Conservation (phyloP, 2,329 filamentous ascomycete genomes). For the Rachicladosporium sp. region DNA sequence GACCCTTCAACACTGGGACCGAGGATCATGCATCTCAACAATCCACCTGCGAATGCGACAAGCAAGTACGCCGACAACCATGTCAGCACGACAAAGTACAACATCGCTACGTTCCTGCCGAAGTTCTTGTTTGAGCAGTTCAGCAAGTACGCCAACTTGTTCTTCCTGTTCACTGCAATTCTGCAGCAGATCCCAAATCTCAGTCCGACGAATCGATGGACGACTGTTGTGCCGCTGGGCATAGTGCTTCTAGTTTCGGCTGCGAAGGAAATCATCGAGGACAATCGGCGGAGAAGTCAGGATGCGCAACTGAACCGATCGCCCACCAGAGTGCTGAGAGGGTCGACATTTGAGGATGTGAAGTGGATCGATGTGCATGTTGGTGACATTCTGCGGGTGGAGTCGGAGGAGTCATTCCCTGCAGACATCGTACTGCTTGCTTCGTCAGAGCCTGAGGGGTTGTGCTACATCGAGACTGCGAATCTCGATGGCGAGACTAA, state of each 20-base stretch:
- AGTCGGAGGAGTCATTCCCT: conserved; percentile 90
- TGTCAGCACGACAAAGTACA: conserved; percentile 96
- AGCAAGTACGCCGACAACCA: conserved; percentile 96
- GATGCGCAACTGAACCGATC: conserved; percentile 82
- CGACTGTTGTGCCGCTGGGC: conserved; percentile 85
- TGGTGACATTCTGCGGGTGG: conserved; percentile 82
- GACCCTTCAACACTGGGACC: conserved; percentile 88
- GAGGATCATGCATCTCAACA: conserved; percentile 89
- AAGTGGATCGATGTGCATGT: conserved; percentile 92
- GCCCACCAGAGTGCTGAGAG: conserved; percentile 69
- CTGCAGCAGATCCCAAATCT: conserved; percentile 92
- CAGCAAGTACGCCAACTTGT: conserved; percentile 97
- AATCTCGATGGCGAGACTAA: conserved; percentile 98
- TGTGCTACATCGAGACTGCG: conserved; percentile 97
- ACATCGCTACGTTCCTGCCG: conserved; percentile 78
- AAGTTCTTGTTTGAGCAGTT: conserved; percentile 98
- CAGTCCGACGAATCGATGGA: conserved; percentile 89
- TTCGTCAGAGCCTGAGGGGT: conserved; percentile 89
- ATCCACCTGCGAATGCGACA: conserved; percentile 75
- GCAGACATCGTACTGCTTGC: conserved; percentile 86
- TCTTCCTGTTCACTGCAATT: conserved; percentile 94
- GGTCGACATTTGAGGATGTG: conserved; percentile 70
- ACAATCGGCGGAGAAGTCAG: conserved; percentile 77
- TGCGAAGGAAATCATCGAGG: conserved; percentile 86
- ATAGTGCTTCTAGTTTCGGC: conserved; percentile 91